phyloP scores from a whole-genome alignment of 352 stramenopile species.

The Pythium scleroteichum region DNA sequence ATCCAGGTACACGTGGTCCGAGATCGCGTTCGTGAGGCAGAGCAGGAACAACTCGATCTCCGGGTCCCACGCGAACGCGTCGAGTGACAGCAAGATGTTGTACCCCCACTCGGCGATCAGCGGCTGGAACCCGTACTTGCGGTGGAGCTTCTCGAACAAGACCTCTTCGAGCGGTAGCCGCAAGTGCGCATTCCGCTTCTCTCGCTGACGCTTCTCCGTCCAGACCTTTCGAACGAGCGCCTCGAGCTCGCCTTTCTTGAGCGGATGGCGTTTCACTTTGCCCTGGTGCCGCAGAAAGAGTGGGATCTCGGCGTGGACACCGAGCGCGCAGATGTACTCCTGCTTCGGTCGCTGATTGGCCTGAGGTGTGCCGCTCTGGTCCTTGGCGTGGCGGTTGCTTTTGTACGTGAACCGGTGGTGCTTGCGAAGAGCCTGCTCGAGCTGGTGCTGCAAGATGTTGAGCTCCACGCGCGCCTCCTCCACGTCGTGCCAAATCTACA shows the following conservation, averaged over 20 bases:
- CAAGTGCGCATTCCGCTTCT: constrained; percentile 48
- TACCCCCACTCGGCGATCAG: constrained; percentile 87
- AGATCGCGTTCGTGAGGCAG: constrained; percentile 66
- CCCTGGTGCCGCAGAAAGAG: constrained; percentile 76
- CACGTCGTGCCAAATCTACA: constrained; percentile 75
- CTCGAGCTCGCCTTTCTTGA: constrained; percentile 77
- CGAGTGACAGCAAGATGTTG: constrained; percentile 73
- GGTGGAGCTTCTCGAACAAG: constrained; percentile 75
- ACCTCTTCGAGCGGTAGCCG: constrained; percentile 59
- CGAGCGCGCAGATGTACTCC: constrained; percentile 63
- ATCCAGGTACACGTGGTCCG: constrained; percentile 68
- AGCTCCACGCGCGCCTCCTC: constrained; percentile 78
- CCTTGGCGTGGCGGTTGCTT: background rate
- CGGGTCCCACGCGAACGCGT: constrained; percentile 69
- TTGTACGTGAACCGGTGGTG: constrained; percentile 3
- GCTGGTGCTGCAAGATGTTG: constrained; percentile 69
- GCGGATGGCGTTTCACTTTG: constrained; percentile 53
- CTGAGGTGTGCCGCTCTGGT: background rate
- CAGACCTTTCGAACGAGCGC: constrained; percentile 70
- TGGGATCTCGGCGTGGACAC: constrained; percentile 55
- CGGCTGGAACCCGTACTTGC: constrained; percentile 81
- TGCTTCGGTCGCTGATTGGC: constrained; percentile 35
- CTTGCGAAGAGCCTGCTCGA: constrained; percentile 48
- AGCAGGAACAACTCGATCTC: constrained; percentile 81
- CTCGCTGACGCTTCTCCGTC: constrained; percentile 72